Evolutionary conservation across 1,139 yeast species (phyloP).

Genomic region (Suhomyces yuchorum): DNA sequence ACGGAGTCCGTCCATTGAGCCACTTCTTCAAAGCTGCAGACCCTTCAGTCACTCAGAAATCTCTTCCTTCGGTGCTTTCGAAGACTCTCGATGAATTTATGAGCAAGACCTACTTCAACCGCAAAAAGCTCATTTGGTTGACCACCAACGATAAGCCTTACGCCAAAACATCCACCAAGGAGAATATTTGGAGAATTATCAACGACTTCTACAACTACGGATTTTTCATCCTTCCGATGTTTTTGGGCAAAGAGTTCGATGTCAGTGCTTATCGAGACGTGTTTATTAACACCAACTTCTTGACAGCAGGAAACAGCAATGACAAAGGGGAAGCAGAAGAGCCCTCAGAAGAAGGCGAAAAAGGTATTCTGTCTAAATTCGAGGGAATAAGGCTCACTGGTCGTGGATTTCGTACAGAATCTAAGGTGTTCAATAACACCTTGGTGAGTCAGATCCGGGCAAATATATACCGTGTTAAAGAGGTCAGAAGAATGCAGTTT

Average conservation of each 20-base stretch:
- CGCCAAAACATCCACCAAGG: conserved; percentile 27
- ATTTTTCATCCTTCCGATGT: conserved; percentile 56
- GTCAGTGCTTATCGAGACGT: conserved; percentile 57
- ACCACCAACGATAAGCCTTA: conserved; percentile 46
- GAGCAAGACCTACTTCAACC: conserved; percentile 33
- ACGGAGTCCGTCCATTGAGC: conserved; percentile 21
- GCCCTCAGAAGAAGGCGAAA: not conserved
- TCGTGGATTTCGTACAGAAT: conserved; percentile 15
- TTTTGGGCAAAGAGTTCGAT: conserved; percentile 52
- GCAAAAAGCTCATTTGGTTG: conserved; percentile 44
- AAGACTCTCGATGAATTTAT: conserved; percentile 40
- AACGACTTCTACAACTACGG: conserved; percentile 45
- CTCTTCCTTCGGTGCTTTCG: conserved; percentile 33
- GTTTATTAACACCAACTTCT: conserved; percentile 46
- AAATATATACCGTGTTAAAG: conserved; percentile 57
- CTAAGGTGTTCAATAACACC: conserved; percentile 29
- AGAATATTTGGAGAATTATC: conserved; percentile 56
- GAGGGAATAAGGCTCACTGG: conserved; percentile 8
- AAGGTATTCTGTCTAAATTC: conserved; percentile 9
- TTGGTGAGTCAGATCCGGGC: conserved; percentile 49
- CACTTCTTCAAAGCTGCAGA: conserved; percentile 20
- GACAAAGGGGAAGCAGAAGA: not conserved
- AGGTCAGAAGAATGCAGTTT: conserved; percentile 63
- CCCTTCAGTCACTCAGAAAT: conserved; percentile 13
- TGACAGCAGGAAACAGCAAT: conserved; percentile 19